Conservation (phyloP, 2,329 filamentous ascomycete species). For the Cyphellophora europaea region DNA sequence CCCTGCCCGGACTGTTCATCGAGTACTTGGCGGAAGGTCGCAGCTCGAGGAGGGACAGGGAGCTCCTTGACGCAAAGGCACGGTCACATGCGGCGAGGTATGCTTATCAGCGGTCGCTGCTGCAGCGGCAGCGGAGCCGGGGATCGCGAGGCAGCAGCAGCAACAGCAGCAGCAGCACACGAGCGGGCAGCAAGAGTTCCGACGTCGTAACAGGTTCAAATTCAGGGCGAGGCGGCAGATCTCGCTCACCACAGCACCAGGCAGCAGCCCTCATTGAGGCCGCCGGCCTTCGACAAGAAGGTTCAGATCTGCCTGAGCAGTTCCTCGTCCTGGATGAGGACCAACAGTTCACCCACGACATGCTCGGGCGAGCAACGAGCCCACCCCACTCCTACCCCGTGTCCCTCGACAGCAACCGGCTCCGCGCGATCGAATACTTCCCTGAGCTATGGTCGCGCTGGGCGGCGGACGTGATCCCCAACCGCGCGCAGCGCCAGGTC, state of each 20-base stretch:
- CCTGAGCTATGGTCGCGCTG: slow-evolving; percentile 3
- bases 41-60: slow-evolving; percentile 2
- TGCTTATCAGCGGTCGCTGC: too few relatives aligned
- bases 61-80: slow-evolving; percentile 1
- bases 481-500: not conserved
- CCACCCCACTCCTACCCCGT: slow-evolving; percentile 2
- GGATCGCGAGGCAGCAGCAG: too few relatives aligned
- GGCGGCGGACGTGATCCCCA: slow-evolving; percentile 3
- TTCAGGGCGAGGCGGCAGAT: too few relatives aligned
- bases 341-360: not conserved
- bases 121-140: too few relatives aligned
- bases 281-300: not conserved
- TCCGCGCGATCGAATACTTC: slow-evolving; percentile 4
- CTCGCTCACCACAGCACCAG: too few relatives aligned
- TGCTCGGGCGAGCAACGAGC: not conserved
- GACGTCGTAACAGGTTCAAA: too few relatives aligned
- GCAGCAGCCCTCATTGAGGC: too few relatives aligned
- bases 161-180: too few relatives aligned
- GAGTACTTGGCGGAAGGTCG: slow-evolving; percentile 2
- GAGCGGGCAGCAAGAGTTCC: too few relatives aligned
- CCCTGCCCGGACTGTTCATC: slow-evolving; percentile 1
- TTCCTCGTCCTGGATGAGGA: not conserved
- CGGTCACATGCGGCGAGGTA: slow-evolving; percentile 1
- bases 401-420: not conserved
- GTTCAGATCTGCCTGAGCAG: too few relatives aligned